Conservation (phyloP, 2,329 filamentous ascomycete genomes). For the Colletotrichum salicis region DNA sequence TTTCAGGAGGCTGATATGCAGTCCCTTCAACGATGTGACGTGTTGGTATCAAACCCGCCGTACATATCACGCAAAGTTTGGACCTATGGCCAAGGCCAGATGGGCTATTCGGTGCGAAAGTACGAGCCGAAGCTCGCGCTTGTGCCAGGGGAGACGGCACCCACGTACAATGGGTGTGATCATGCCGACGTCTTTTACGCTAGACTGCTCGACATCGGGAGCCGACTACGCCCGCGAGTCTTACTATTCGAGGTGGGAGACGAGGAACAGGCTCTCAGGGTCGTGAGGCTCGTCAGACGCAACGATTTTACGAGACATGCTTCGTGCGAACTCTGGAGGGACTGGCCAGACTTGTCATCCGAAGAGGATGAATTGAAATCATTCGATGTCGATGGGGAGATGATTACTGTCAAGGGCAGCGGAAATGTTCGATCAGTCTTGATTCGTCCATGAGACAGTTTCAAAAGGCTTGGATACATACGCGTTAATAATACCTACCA, state of each 20-base stretch:
- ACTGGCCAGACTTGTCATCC: conserved; percentile 64
- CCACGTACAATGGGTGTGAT: conserved; percentile 44
- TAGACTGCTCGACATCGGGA: conserved; percentile 67
- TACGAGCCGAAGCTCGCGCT: conserved; percentile 86
- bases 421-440: conserved; percentile 61
- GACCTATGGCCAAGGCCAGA: conserved; percentile 49
- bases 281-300: conserved; percentile 60
- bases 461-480: not conserved
- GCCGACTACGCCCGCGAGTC: conserved; percentile 59
- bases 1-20: conserved; percentile 55
- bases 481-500: no score
- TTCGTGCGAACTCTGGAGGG: conserved; percentile 76
- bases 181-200: conserved; percentile 73
- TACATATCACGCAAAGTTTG: conserved; percentile 76
- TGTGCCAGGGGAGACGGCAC: conserved; percentile 60
- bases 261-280: conserved; percentile 72
- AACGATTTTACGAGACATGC: conserved; percentile 44
- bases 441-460: not conserved
- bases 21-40: conserved; percentile 57
- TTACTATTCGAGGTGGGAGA: conserved; percentile 80
- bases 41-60: conserved; percentile 89
- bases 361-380: conserved; percentile 41
- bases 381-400: conserved; percentile 38
- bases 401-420: conserved; percentile 51
- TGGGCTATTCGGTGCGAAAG: conserved; percentile 80